Evolutionary conservation across 768 basidiomycete species (phyloP), one percentile per base, ranked within the genome.

Genomic region (Daedaleopsis nitida): DNA sequence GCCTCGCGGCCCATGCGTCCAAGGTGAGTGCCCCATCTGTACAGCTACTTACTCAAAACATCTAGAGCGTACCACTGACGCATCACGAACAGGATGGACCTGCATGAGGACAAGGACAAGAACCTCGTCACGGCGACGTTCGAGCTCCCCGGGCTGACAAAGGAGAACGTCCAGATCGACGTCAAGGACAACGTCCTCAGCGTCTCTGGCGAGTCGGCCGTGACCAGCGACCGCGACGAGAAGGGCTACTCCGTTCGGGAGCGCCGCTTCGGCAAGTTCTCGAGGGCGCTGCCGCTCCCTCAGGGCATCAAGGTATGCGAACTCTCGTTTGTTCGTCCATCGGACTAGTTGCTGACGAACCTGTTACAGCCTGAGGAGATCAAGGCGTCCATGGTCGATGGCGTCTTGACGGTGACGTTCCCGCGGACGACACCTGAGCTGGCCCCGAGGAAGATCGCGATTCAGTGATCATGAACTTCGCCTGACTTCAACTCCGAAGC

Each of bases 111-210:
- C 55, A 37, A 65, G 3, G 76, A 81, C 21, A 71, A 70, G 23
- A 82, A 83, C 62, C 67, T 75, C 19, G 78, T 87, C 55, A 82
- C 80, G 1, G 85, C 83, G 34, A 69, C 75, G 13, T 83, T 86
- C 65, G 86, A 87, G 60, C 72, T 87, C 21, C 83, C 86, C 1
- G 85, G 84, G 16, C 39, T 85, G 48, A 74, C 75, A 59, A 78
- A 81, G 27, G 80, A 83, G 51, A 73, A 84, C 57, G 74, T 86
- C 57, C 69, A 72, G 52, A 79, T 87, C 58, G 83, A 86, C 57
- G 70, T 83, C 10, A 76, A 81, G 63, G 76, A 80, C 58, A 77
- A 79, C 58, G 72, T 77, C 16, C 77, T 87, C 52, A 80, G 71
- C 49, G 67, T 86, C 58, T 78, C 83, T 14, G 84, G 82, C 10